These are phyloP conservation scores for Bretschneidera sinensis DNA, from an alignment of 345 rosid species.

Conservation along the genomic window DNA sequence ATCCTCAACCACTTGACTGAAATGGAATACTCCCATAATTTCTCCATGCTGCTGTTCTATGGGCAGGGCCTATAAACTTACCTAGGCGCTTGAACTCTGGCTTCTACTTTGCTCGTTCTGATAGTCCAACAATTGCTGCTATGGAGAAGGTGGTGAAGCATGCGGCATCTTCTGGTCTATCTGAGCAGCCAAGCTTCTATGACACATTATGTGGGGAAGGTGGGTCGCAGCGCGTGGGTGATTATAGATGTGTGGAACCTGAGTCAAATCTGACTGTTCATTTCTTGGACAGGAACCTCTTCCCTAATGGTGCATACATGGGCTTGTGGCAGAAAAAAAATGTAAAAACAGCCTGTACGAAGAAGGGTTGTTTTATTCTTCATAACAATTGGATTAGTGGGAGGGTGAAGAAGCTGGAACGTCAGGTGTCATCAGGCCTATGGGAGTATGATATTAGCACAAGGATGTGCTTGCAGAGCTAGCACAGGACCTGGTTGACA, in stretches of 20 bases:
- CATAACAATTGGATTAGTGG: slow-evolving; percentile 88
- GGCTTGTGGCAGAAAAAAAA: slow-evolving; percentile 65
- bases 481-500: background rate
- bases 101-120: slow-evolving; percentile 71
- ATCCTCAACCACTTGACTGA: too few species aligned
- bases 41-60: background rate
- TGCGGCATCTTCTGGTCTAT: slow-evolving; percentile 63
- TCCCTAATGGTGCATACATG: slow-evolving; percentile 86
- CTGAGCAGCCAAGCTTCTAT: slow-evolving; percentile 95
- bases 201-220: slow-evolving; percentile 86
- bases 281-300: slow-evolving; percentile 75
- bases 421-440: slow-evolving; percentile 65
- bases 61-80: slow-evolving; percentile 70
- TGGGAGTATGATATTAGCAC: slow-evolving; percentile 72
- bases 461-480: slow-evolving; percentile 60
- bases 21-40: too few species aligned
- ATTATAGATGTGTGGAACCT: slow-evolving; percentile 59
- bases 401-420: slow-evolving; percentile 77
- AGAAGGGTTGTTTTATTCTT: slow-evolving; percentile 59
- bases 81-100: slow-evolving; percentile 93
- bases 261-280: slow-evolving; percentile 61
- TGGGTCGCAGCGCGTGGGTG: slow-evolving; percentile 52
- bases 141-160: slow-evolving; percentile 90
- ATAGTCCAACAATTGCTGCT: slow-evolving; percentile 59
- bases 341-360: slow-evolving; percentile 52